Conservation (phyloP, 2,329 filamentous ascomycete genomes). For the Aspergillus glaucus region DNA sequence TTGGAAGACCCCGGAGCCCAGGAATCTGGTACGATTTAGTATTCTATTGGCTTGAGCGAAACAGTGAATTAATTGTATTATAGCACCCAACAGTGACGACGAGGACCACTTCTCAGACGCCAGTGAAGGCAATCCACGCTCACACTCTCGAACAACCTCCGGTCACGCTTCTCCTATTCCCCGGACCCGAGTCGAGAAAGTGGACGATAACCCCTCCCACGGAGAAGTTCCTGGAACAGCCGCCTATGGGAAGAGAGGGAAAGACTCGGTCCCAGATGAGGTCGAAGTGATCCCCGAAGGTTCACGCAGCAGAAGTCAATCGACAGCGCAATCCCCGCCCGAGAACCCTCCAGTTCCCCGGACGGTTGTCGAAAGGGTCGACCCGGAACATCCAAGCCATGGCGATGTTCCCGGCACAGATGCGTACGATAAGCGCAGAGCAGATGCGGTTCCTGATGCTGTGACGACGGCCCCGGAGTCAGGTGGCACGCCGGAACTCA, state of each 20-base stretch:
- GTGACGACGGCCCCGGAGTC: conserved; percentile 45
- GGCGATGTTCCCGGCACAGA: conserved; percentile 57
- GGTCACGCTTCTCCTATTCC: conserved; percentile 50
- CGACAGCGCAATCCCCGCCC: conserved; percentile 36
- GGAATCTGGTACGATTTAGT: conserved; percentile 43
- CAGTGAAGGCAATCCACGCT: conserved; percentile 47
- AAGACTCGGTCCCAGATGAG: conserved; percentile 59
- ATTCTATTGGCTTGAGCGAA: neutral
- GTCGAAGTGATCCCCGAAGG: conserved; percentile 52
- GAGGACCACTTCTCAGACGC: conserved; percentile 62
- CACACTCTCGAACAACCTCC: conserved; percentile 31
- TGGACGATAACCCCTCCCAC: conserved; percentile 53
- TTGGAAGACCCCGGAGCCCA: conserved; percentile 52
- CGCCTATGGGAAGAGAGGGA: conserved; percentile 52
- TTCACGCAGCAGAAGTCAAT: conserved; percentile 35
- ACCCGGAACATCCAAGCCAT: conserved; percentile 50
- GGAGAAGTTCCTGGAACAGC: conserved; percentile 58
- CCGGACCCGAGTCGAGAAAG: conserved; percentile 57
- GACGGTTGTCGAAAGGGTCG: conserved; percentile 57
- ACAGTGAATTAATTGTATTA: conserved; percentile 8
- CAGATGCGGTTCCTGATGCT: conserved; percentile 55
- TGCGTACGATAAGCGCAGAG: conserved; percentile 51
- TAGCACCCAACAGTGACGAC: conserved; percentile 47
- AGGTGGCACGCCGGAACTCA: conserved; percentile 18
- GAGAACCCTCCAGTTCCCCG: conserved; percentile 51